A percentile compares a stretch with the other conserved stretches of the same genome.
Evolutionary conservation across 2,329 filamentous ascomycete species (phyloP).

Genomic region (Cercospora sp.): DNA sequence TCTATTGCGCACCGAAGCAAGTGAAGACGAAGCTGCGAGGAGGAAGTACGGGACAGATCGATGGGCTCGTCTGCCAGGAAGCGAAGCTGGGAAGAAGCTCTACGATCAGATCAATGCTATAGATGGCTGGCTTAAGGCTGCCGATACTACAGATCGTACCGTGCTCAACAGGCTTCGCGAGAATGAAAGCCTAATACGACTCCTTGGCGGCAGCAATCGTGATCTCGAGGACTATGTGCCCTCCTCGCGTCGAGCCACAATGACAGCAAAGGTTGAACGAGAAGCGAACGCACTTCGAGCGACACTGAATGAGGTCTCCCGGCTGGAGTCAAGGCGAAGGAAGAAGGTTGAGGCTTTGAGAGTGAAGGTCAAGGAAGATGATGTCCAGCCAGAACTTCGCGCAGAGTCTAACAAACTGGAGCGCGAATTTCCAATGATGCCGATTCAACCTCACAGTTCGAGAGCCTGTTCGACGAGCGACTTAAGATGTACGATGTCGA

Average conservation of each 20-base stretch:
- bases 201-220: constrained; percentile 77
- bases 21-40: constrained; percentile 76
- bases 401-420: constrained; percentile 82
- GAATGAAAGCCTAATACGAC: constrained; percentile 70
- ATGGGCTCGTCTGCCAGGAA: constrained; percentile 73
- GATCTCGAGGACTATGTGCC: constrained; percentile 87
- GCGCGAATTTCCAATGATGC: constrained; percentile 79
- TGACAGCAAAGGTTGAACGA: constrained; percentile 77
- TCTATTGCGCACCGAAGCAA: constrained; percentile 74
- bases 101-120: constrained; percentile 77
- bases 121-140: constrained; percentile 78
- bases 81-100: constrained; percentile 68
- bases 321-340: constrained; percentile 76
- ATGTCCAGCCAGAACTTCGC: constrained; percentile 80
- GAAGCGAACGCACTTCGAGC: constrained; percentile 76
- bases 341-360: constrained; percentile 77
- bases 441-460: constrained; percentile 86
- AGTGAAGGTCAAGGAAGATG: constrained; percentile 79
- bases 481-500: constrained; percentile 81
- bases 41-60: constrained; percentile 81
- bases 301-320: constrained; percentile 79
- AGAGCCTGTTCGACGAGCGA: constrained; percentile 82
- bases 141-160: constrained; percentile 65
- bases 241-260: constrained; percentile 73
- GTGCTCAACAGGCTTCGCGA: constrained; percentile 78